phyloP scores from a whole-genome alignment of 164 flowering plant species.

The Magnolia changhungtana region DNA sequence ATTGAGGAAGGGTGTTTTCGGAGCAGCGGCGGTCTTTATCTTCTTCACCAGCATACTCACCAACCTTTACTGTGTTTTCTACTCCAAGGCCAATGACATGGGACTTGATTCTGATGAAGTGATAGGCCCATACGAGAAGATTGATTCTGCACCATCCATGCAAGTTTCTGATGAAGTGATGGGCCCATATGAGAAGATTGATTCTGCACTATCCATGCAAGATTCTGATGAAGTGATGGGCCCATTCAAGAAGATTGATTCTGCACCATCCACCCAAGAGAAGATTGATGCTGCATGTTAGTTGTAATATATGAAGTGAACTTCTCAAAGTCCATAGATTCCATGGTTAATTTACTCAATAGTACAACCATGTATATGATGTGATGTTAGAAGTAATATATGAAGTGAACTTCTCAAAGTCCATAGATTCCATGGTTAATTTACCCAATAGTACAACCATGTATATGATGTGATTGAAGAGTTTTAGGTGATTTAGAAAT shows the following conservation, averaged over 20 bases:
- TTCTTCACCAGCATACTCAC: constrained; percentile 64
- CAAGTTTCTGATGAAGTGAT: not conserved
- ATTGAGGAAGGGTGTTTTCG: constrained; percentile 75
- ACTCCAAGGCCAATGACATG: constrained; percentile 45
- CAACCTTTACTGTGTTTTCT: constrained; percentile 56
- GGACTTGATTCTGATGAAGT: not conserved
- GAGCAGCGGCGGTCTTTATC: constrained; percentile 72
- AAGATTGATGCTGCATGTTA: too few relatives aligned
- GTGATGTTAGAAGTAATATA: too few relatives aligned
- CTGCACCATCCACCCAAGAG: not conserved
- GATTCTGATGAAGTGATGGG: constrained; percentile 53
- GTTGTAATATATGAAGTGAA: too few relatives aligned
- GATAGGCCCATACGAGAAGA: not conserved
- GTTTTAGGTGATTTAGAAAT: too few relatives aligned
- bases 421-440: too few relatives aligned
- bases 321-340: too few relatives aligned
- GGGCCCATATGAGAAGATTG: not conserved
- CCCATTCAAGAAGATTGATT: constrained; percentile 26
- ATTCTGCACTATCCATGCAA: constrained; percentile 13
- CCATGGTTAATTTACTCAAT: too few relatives aligned
- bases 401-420: too few relatives aligned
- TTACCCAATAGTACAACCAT: too few relatives aligned
- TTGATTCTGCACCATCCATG: constrained; percentile 6
- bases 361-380: too few relatives aligned
- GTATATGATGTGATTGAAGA: too few relatives aligned